Percentiles rank a stretch among this genome's conserved stretches.
These are phyloP conservation scores for Magnaporthiopsis poae DNA, from an alignment of 2,329 filamentous ascomycete species.

Conservation along the genomic window DNA sequence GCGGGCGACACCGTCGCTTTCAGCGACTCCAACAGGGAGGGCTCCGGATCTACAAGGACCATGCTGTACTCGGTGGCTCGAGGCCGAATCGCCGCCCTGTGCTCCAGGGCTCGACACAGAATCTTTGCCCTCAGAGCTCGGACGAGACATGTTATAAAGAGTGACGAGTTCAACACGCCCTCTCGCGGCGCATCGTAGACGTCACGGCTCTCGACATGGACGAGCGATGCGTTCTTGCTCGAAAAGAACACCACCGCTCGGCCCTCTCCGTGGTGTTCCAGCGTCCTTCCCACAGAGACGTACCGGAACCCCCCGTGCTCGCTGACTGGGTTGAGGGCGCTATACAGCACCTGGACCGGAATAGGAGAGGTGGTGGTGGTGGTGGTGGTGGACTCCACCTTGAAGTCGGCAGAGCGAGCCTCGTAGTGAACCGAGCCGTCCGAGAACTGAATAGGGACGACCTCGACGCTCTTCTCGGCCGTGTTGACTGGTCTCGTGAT, in stretches of 20 bases:
- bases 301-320: slow-evolving; percentile 16
- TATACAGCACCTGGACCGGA: slow-evolving; percentile 26
- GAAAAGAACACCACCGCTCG: slow-evolving; percentile 21
- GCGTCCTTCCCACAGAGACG: slow-evolving; percentile 25
- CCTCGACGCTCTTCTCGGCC: slow-evolving; percentile 21
- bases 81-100: too few relatives aligned
- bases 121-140: slow-evolving; percentile 17
- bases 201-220: slow-evolving; percentile 17
- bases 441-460: slow-evolving; percentile 14
- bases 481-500: slow-evolving; percentile 25
- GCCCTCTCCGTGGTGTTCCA: slow-evolving; percentile 14
- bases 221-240: slow-evolving; percentile 25
- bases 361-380: not conserved
- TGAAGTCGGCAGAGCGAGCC: not conserved
- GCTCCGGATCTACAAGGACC: slow-evolving; percentile 26
- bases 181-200: not conserved
- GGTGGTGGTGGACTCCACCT: too few relatives aligned
- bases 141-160: slow-evolving; percentile 17
- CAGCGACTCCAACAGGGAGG: slow-evolving; percentile 15
- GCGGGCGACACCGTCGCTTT: not conserved
- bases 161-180: slow-evolving; percentile 10
- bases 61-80: slow-evolving; percentile 8
- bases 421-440: not conserved
- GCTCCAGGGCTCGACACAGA: slow-evolving; percentile 9
- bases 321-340: slow-evolving; percentile 23